Conservation (phyloP, 495 filamentous ascomycete genomes). For the Acidomyces sp. region DNA sequence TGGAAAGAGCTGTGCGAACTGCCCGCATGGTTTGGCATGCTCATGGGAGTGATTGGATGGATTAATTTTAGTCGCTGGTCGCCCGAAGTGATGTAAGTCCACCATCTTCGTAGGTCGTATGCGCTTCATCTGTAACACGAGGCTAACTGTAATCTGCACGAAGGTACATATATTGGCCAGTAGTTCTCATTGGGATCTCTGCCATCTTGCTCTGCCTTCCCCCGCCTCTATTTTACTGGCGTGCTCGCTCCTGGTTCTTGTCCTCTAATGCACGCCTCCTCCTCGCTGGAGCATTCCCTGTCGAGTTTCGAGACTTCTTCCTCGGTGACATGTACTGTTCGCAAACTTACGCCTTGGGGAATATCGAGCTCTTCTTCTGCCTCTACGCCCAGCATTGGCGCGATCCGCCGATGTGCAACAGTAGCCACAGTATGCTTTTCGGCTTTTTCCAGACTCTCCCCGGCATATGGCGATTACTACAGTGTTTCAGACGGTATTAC, state of each 20-base stretch:
- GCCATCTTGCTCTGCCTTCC: conserved; percentile 44
- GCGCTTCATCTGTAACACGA: too few species aligned
- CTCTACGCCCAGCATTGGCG: conserved; percentile 68
- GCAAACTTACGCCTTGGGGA: conserved; percentile 79
- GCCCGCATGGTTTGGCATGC: conserved; percentile 59
- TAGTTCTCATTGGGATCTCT: conserved; percentile 60
- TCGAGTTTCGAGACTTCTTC: conserved; percentile 96
- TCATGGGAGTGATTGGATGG: conserved; percentile 73
- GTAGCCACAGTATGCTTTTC: conserved; percentile 64
- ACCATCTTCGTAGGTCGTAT: too few species aligned
- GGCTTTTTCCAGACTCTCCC: conserved; percentile 81
- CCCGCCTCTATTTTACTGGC: conserved; percentile 8
- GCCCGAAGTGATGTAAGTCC: too few species aligned
- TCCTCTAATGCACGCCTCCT: conserved; percentile 54
- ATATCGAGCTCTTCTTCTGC: conserved; percentile 88
- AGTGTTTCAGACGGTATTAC: conserved; percentile 79
- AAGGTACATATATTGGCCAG: conserved; percentile 78
- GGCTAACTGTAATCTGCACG: too few species aligned
- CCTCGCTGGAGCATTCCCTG: conserved; percentile 74
- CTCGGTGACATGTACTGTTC: conserved; percentile 96
- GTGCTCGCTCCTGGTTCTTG: conserved; percentile 8
- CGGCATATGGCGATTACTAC: conserved; percentile 73
- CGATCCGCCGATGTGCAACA: conserved; percentile 66
- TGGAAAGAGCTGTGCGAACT: conserved; percentile 84
- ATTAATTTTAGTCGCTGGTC: conserved; percentile 82